Conservation (phyloP, 805 yeast species). For the Candida hispaniensis region DNA sequence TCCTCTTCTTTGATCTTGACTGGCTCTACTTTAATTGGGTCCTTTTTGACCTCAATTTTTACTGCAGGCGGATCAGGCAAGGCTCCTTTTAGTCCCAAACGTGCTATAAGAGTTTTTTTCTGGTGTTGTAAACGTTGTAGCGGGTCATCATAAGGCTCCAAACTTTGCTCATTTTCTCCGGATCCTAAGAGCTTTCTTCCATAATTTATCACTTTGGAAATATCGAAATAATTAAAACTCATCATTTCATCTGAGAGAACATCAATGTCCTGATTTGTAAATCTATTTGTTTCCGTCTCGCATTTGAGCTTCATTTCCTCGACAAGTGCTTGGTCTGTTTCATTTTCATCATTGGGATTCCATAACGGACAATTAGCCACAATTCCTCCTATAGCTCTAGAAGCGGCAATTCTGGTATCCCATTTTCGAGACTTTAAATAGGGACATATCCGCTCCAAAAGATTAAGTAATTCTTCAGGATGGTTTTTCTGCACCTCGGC, state of each 20-base stretch:
- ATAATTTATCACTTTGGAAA: constrained; percentile 29
- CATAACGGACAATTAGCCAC: constrained; percentile 66
- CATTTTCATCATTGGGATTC: constrained; percentile 56
- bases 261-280: constrained; percentile 8
- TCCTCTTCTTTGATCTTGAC: constrained; percentile 1
- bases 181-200: constrained; percentile 50
- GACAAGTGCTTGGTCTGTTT: constrained; percentile 16
- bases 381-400: constrained; percentile 88
- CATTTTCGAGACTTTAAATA: constrained; percentile 72
- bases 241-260: constrained; percentile 20
- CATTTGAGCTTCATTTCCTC: constrained; percentile 9
- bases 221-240: constrained; percentile 30
- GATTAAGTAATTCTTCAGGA: constrained; percentile 79
- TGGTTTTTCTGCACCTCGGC: constrained; percentile 89
- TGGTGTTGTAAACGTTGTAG: constrained; percentile 42
- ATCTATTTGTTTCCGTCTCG: constrained; percentile 10
- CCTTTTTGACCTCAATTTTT: constrained; percentile 20
- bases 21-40: constrained; percentile 7
- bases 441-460: constrained; percentile 85
- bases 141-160: constrained; percentile 32
- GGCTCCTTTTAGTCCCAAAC: constrained; percentile 37
- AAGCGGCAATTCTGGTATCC: constrained; percentile 95
- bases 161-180: constrained; percentile 40
- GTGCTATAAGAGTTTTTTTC: constrained; percentile 34
- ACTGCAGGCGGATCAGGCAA: no score